These are phyloP conservation scores for Platanthera guangdongensis DNA, from an alignment of 106 monocot species.

Conservation along the genomic window DNA sequence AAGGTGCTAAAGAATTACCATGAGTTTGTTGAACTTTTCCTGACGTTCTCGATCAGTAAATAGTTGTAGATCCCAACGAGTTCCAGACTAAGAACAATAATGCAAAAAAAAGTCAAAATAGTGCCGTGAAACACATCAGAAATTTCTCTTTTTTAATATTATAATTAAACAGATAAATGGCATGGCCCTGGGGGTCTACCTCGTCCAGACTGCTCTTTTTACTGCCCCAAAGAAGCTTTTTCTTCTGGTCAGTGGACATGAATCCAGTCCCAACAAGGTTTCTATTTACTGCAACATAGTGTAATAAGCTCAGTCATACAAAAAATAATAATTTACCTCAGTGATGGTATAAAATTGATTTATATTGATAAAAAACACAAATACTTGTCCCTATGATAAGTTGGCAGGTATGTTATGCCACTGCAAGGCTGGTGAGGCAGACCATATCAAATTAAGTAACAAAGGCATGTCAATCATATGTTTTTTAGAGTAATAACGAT, in stretches of 20 bases:
- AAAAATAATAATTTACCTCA: background rate
- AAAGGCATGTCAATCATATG: no score
- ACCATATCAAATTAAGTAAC: no score
- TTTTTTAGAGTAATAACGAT: no score
- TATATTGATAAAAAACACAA: no score
- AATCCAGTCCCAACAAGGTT: conserved; percentile 55
- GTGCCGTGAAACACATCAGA: background rate
- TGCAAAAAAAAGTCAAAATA: background rate
- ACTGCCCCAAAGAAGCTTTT: conserved; percentile 90
- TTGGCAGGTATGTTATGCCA: no score
- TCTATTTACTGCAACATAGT: conserved; percentile 58
- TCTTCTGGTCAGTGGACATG: conserved; percentile 90
- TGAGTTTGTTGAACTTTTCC: conserved; percentile 99
- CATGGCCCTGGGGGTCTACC: conserved; percentile 21
- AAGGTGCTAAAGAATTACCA: conserved; percentile 44
- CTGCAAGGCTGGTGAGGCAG: no score
- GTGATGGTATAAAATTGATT: no score
- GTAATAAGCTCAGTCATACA: background rate
- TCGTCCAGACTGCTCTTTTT: conserved; percentile 78
- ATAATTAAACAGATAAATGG: background rate
- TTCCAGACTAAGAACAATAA: conserved; percentile 27
- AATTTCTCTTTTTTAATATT: background rate
- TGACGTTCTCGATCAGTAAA: conserved; percentile 83
- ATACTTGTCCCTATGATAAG: no score
- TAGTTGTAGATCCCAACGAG: conserved; percentile 64